These are phyloP conservation scores for Lactarius pseudohatsudake DNA, from an alignment of 768 basidiomycete species.

Conservation along the genomic window DNA sequence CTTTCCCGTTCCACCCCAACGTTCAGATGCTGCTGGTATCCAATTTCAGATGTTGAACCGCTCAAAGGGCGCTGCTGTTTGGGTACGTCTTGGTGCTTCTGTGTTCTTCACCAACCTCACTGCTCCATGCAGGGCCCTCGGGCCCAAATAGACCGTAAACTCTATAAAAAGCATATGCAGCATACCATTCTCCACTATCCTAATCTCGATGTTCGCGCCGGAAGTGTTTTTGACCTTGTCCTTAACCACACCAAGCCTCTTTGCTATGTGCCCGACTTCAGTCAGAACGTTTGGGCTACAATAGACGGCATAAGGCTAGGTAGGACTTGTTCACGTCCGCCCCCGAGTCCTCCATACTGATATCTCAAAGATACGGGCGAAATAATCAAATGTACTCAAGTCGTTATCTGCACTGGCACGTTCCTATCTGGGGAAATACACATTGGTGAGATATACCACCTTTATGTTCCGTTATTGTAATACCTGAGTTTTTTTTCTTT, in stretches of 20 bases:
- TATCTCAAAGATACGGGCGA: conserved; percentile 63
- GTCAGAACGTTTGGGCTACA: conserved; percentile 47
- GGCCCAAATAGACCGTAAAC: conserved; percentile 82
- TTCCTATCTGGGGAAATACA: conserved; percentile 92
- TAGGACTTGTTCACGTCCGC: conserved; percentile 32
- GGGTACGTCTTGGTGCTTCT: conserved; percentile 50
- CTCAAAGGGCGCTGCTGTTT: conserved; percentile 86
- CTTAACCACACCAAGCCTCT: conserved; percentile 48
- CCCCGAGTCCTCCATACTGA: background rate
- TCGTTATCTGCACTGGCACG: conserved; percentile 89
- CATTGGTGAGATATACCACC: conserved; percentile 56
- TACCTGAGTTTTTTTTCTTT: background rate
- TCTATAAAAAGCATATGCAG: conserved; percentile 87
- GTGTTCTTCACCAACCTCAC: background rate
- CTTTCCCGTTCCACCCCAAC: background rate
- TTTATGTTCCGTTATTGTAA: background rate
- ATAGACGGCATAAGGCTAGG: conserved; percentile 70
- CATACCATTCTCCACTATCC: conserved; percentile 60
- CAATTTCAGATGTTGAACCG: conserved; percentile 85
- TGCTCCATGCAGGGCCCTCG: conserved; percentile 68
- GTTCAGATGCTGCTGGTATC: conserved; percentile 78
- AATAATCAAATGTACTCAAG: conserved; percentile 70
- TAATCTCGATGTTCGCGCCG: conserved; percentile 66
- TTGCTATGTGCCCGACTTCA: conserved; percentile 29
- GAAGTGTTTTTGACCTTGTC: conserved; percentile 76